These are phyloP conservation scores for Arxiozyma telluris DNA, from an alignment of 1,139 yeast species.

Conservation along the genomic window DNA sequence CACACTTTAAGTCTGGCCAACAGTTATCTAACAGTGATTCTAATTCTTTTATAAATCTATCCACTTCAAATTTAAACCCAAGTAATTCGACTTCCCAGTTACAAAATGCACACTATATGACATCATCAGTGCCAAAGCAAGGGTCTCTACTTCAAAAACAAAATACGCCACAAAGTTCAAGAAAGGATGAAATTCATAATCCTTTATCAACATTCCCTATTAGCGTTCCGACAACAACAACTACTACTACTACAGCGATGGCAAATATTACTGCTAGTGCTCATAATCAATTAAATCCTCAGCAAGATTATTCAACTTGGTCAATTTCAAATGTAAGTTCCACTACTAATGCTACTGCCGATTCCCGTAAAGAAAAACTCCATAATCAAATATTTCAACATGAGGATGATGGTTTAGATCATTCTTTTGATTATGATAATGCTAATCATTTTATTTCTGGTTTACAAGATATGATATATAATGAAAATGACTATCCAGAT, in stretches of 20 bases:
- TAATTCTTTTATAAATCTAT: slow-evolving; percentile 1
- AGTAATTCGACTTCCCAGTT: neutral
- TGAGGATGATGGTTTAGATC: slow-evolving; percentile 11
- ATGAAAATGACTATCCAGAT: slow-evolving; percentile 26
- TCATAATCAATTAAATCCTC: neutral
- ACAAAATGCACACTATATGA: neutral
- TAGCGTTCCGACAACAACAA: slow-evolving; percentile 5
- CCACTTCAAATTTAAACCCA: neutral
- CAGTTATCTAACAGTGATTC: slow-evolving; percentile 1
- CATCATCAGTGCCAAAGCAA: neutral
- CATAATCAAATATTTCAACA: neutral
- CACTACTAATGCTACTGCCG: neutral
- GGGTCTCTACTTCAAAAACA: slow-evolving; percentile 1
- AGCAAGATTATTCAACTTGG: slow-evolving; percentile 5
- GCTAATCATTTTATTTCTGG: slow-evolving; percentile 28
- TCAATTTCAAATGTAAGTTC: neutral
- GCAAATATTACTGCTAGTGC: slow-evolving; percentile 1
- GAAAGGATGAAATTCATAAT: neutral
- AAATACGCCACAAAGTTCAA: neutral
- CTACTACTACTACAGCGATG: slow-evolving; percentile 10
- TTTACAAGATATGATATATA: slow-evolving; percentile 27
- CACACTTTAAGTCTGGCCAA: slow-evolving; percentile 4
- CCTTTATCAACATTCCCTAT: slow-evolving; percentile 4
- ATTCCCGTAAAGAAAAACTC: neutral
- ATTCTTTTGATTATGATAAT: slow-evolving; percentile 24